phyloP scores from a whole-genome alignment of 192 early-diverging fungal species.

The Podila clonocystis region DNA sequence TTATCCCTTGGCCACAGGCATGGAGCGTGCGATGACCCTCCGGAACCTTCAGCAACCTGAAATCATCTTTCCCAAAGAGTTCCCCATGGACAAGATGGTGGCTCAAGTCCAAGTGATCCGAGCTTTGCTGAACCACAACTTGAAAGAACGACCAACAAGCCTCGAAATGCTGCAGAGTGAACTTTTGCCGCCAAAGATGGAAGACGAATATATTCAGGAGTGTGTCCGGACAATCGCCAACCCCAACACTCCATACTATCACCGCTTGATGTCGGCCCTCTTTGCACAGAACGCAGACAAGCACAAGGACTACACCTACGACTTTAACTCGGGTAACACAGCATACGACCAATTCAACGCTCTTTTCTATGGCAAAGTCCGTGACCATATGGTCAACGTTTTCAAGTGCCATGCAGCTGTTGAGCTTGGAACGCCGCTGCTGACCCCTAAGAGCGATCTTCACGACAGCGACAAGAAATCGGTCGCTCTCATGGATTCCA shows the following conservation, averaged over 20 bases:
- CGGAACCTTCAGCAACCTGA: conserved; percentile 76
- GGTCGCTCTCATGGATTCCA: conserved; percentile 83
- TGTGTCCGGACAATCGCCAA: conserved; percentile 91
- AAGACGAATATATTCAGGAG: conserved; percentile 92
- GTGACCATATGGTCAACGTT: conserved; percentile 78
- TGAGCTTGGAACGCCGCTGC: conserved; percentile 81
- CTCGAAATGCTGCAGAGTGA: conserved; percentile 85
- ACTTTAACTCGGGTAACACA: conserved; percentile 69
- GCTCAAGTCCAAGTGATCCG: conserved; percentile 79
- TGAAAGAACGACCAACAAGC: conserved; percentile 81
- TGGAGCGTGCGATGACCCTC: conserved; percentile 80
- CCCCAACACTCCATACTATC: conserved; percentile 88
- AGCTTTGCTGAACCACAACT: conserved; percentile 76
- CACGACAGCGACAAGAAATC: conserved; percentile 75
- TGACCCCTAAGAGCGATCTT: conserved; percentile 82
- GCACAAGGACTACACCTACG: conserved; percentile 92
- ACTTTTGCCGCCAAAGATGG: conserved; percentile 82
- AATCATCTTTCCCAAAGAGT: conserved; percentile 74
- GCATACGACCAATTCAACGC: conserved; percentile 67
- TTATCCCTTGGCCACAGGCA: conserved; percentile 77
- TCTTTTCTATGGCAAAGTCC: conserved; percentile 74
- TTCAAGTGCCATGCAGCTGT: conserved; percentile 89
- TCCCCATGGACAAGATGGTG: conserved; percentile 68
- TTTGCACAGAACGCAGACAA: conserved; percentile 81
- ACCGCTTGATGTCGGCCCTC: conserved; percentile 80